Percentiles rank a stretch among this genome's conserved stretches.
Evolutionary conservation across 148 eudicot species (phyloP).

Genomic region (Amaranthus hypochondriacus): DNA sequence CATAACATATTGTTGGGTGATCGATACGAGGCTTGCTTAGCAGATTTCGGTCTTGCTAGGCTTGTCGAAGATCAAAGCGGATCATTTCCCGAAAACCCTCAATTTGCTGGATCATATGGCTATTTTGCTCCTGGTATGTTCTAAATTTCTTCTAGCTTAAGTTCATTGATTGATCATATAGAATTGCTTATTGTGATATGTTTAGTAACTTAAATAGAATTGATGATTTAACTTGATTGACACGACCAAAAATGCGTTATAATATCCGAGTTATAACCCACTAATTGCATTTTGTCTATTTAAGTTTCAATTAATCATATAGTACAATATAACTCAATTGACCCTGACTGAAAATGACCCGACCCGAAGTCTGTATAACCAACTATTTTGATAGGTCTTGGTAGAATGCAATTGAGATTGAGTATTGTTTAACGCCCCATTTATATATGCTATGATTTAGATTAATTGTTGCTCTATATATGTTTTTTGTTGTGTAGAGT

Average conservation of each 20-base stretch:
- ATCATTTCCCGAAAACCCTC: conserved; percentile 52
- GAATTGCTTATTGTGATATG: background rate
- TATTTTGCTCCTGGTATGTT: conserved; percentile 90
- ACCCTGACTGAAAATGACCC: no score
- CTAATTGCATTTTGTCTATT: no score
- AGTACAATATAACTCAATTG: no score
- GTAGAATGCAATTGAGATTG: no score
- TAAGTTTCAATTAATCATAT: no score
- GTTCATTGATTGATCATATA: background rate
- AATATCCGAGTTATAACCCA: no score
- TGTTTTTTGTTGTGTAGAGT: conserved; percentile 39
- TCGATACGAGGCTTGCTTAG: conserved; percentile 70
- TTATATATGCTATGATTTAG: background rate
- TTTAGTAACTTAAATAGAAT: background rate
- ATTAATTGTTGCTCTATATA: background rate
- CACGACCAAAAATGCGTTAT: no score
- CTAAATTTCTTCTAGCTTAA: background rate
- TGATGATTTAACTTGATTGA: background rate
- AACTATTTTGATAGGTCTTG: no score
- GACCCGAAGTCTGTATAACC: no score
- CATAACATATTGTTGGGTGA: conserved; percentile 83
- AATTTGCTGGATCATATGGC: conserved; percentile 87
- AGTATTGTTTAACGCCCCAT: no score
- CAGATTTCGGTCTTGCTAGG: conserved; percentile 90
- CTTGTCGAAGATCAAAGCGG: conserved; percentile 58